phyloP scores from a whole-genome alignment of 805 yeast species.

The Sugiyamaella americana region DNA sequence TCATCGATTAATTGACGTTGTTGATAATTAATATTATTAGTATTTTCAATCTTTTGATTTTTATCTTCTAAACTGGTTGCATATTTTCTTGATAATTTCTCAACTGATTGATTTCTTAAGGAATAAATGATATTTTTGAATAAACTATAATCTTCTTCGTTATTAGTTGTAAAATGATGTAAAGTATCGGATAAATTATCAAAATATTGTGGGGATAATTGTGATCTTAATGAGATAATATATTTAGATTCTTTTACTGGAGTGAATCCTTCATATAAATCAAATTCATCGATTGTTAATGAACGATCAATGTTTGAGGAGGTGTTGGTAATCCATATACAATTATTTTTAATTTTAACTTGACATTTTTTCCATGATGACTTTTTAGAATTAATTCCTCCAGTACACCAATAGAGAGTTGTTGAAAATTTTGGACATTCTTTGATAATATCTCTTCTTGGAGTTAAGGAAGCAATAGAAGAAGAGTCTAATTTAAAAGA shows the following conservation, averaged over 20 bases:
- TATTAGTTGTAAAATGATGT: slow-evolving; percentile 22
- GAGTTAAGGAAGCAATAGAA: slow-evolving; percentile 29
- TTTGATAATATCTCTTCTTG: slow-evolving; percentile 28
- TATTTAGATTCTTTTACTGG: slow-evolving; percentile 20
- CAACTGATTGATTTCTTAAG: slow-evolving; percentile 18
- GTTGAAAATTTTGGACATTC: slow-evolving; percentile 15
- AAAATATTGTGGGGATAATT: slow-evolving; percentile 9
- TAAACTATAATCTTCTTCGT: slow-evolving; percentile 23
- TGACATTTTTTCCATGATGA: slow-evolving; percentile 16
- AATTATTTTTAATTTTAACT: slow-evolving; percentile 9
- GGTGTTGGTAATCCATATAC: slow-evolving; percentile 6
- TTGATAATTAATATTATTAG: not conserved
- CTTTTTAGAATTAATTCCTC: slow-evolving; percentile 11
- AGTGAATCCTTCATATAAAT: slow-evolving; percentile 18
- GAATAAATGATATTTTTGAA: slow-evolving; percentile 28
- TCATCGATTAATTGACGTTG: not conserved
- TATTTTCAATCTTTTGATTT: no score
- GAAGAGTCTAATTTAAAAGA: slow-evolving; percentile 21
- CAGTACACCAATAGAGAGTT: slow-evolving; percentile 5
- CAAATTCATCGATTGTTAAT: slow-evolving; percentile 13
- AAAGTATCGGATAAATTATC: slow-evolving; percentile 18
- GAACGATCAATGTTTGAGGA: slow-evolving; percentile 10
- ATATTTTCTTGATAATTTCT: not conserved
- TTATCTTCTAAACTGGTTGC: not conserved
- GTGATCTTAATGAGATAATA: slow-evolving; percentile 23